These are phyloP conservation scores for Mycena pura DNA, from an alignment of 768 basidiomycete genomes.

Conservation along the genomic window DNA sequence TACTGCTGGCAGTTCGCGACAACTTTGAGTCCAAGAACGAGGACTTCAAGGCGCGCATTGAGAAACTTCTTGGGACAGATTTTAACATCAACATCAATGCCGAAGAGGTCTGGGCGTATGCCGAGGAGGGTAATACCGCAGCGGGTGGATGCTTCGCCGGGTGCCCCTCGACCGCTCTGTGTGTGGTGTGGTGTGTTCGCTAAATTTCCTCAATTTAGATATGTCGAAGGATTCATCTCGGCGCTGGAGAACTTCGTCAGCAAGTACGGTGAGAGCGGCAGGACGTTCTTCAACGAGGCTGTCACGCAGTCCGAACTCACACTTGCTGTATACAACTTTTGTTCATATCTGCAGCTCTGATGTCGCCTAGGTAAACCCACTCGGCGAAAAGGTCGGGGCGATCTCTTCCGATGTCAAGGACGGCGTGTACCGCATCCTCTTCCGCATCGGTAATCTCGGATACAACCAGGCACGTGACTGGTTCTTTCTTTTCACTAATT, in stretches of 20 bases:
- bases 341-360: background rate
- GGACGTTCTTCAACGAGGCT: slow-evolving; percentile 45
- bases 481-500: background rate
- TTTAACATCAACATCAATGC: slow-evolving; percentile 44
- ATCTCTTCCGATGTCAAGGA: slow-evolving; percentile 45
- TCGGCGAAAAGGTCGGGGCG: slow-evolving; percentile 35
- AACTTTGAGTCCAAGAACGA: slow-evolving; percentile 44
- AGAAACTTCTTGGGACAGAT: slow-evolving; percentile 35
- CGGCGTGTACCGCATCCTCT: slow-evolving; percentile 49
- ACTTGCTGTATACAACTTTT: slow-evolving; percentile 33
- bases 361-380: slow-evolving; percentile 2
- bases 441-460: slow-evolving; percentile 39
- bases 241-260: slow-evolving; percentile 38
- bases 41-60: slow-evolving; percentile 41
- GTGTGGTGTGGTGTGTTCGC: background rate
- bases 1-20: slow-evolving; percentile 41
- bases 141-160: slow-evolving; percentile 34
- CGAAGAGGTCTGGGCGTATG: slow-evolving; percentile 45
- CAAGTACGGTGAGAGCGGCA: slow-evolving; percentile 43
- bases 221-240: slow-evolving; percentile 44
- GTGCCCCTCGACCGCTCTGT: slow-evolving; percentile 19
- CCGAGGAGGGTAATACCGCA: slow-evolving; percentile 28
- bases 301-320: slow-evolving; percentile 43
- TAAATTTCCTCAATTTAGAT: slow-evolving; percentile 30
- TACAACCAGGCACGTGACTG: slow-evolving; percentile 34